Conservation (phyloP, 768 basidiomycete genomes). For the Pholiota microspora region DNA sequence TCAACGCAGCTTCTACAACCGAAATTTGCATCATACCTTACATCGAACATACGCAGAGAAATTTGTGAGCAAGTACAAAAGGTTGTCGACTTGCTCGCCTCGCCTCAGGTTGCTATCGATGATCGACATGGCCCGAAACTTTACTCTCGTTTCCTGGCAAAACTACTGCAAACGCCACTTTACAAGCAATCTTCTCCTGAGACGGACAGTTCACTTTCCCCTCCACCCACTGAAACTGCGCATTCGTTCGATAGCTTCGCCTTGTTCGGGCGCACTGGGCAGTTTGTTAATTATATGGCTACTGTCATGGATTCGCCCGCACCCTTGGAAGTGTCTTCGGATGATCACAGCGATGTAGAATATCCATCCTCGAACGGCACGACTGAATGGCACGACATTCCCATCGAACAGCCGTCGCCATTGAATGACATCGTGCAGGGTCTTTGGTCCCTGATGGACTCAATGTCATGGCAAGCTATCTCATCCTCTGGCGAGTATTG, state of each 20-base stretch:
- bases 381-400: constrained; percentile 26
- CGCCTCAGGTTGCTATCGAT: constrained; percentile 73
- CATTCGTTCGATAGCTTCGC: constrained; percentile 48
- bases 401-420: constrained; percentile 53
- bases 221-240: constrained; percentile 42
- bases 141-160: constrained; percentile 76
- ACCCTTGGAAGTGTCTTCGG: no score
- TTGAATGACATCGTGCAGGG: constrained; percentile 64
- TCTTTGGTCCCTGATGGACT: constrained; percentile 56
- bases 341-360: constrained; percentile 10
- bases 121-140: constrained; percentile 79
- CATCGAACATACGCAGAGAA: constrained; percentile 53
- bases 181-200: constrained; percentile 38
- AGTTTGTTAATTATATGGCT: constrained; percentile 37
- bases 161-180: constrained; percentile 48
- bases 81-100: constrained; percentile 64
- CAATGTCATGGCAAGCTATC: constrained; percentile 53
- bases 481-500: constrained; percentile 47
- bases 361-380: constrained; percentile 13
- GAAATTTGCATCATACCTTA: constrained; percentile 62
- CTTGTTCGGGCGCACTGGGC: constrained; percentile 39
- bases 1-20: constrained; percentile 68
- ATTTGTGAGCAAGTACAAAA: constrained; percentile 64
- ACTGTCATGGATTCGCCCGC: no score
- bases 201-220: constrained; percentile 43